A percentile compares a stretch with the other conserved stretches of the same genome.
Evolutionary conservation across 139 green algal species (phyloP).

Genomic region (Edaphochlamys debaryana): DNA sequence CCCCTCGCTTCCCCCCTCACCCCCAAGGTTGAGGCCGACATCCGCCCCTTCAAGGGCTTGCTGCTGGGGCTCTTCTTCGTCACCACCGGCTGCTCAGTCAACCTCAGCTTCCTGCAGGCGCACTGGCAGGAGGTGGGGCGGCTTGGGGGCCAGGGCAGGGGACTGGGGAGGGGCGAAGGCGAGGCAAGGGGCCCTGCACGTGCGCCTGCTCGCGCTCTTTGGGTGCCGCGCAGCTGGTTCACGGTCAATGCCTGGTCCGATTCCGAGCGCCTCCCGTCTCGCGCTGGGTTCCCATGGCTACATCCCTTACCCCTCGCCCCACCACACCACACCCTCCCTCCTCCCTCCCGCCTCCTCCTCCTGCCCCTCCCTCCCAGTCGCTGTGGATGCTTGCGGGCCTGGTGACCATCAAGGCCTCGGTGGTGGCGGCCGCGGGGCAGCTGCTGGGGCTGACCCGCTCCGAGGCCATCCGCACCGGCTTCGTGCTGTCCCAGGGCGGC

Average conservation of each 20-base stretch:
- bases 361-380: slow-evolving; percentile 33
- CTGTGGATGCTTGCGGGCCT: slow-evolving; percentile 75
- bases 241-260: too few relatives aligned
- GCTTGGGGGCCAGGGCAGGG: too few relatives aligned
- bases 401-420: slow-evolving; percentile 86
- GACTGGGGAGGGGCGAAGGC: neutral
- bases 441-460: slow-evolving; percentile 80
- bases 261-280: too few relatives aligned
- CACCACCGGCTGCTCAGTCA: slow-evolving; percentile 69
- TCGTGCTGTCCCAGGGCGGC: slow-evolving; percentile 93
- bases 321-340: too few relatives aligned
- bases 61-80: slow-evolving; percentile 96
- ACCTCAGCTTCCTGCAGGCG: slow-evolving; percentile 52
- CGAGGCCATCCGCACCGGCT: slow-evolving; percentile 87
- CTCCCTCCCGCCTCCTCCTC: neutral
- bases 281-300: too few relatives aligned
- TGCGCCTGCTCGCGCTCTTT: too few relatives aligned
- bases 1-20: neutral
- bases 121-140: slow-evolving; percentile 51
- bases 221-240: too few relatives aligned
- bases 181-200: neutral
- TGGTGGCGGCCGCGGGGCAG: slow-evolving; percentile 80
- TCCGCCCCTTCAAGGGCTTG: slow-evolving; percentile 90
- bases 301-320: too few relatives aligned
- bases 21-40: slow-evolving; percentile 88